Base-by-base conservation (phyloP, 2,329 filamentous ascomycete genomes). In the Teratosphaeria epicoccoides region DNA sequence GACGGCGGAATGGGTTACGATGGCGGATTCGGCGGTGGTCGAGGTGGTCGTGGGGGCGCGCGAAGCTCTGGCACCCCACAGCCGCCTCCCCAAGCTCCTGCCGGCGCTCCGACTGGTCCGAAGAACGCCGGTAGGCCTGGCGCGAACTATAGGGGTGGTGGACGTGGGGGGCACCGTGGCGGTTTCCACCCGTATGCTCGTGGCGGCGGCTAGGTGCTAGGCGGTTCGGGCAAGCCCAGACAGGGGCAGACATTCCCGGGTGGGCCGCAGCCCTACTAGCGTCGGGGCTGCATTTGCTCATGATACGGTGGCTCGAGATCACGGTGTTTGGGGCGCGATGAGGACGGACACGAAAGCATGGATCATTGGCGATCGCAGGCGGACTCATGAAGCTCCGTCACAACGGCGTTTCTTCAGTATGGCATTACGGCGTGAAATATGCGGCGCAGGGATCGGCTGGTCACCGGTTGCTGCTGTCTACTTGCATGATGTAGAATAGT, bases 51-150 rank as follows among this genome's bases (percentile, higher is more conserved):
- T 40, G 53, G 48, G 44, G 56, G 53, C 28, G 47, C 58, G 51
- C 49, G 54, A 45, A 47, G 54, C 40, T 57, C 60, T 49, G 56
- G 54, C 6, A 51, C 52, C 24, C 25, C 54, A 48, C 29, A 29
- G 12, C 23, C 46, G 14, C 71, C 65, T 70, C 70, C 59, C 69
- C 70, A 73, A 60, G 73, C 74, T 12, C 88, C 88, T 20, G 84
- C 86, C 4, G 88, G 88, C 65, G 88, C 93, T 5, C 93, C 93
- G 0, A 98, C 93, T 0, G 93, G 93, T 0, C 93, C 93, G 4
- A 95, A 95, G 77, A 98, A 97, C 63, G 88, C 90, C 1, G 90
- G 90, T 24, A 86, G 85, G 65, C 88, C 90, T 1, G 89, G 90
- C 14, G 88, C 88, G 1, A 95, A 95, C 71, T 97, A 96, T 69